Evolutionary conservation across 768 basidiomycete genomes (phyloP).

Genomic region (Leccinellum albellum): DNA sequence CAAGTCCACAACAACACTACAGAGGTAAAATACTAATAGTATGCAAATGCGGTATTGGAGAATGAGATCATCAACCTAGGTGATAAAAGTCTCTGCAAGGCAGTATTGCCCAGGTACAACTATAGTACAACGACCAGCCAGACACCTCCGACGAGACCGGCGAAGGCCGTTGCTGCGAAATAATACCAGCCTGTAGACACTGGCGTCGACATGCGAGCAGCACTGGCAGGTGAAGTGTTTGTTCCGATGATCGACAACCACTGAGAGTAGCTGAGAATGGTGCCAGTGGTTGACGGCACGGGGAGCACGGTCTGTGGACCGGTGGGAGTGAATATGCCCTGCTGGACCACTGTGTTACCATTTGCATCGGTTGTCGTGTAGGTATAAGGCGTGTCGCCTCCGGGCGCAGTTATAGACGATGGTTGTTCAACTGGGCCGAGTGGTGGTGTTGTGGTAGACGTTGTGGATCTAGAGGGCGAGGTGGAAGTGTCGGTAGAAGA

Average conservation of each 20-base stretch:
- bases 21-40: constrained; percentile 12
- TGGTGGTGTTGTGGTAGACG: constrained; percentile 14
- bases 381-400: constrained; percentile 46
- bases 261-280: constrained; percentile 27
- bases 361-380: constrained; percentile 45
- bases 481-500: constrained; percentile 18
- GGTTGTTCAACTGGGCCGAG: constrained; percentile 52
- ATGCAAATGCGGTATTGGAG: constrained; percentile 15
- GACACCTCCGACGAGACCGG: constrained; percentile 27
- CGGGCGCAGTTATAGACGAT: constrained; percentile 33
- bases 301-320: constrained; percentile 29
- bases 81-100: constrained; percentile 5
- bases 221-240: constrained; percentile 23
- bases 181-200: constrained; percentile 27
- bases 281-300: constrained; percentile 23
- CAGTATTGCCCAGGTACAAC: constrained; percentile 1
- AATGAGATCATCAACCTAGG: background rate
- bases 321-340: constrained; percentile 32
- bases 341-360: constrained; percentile 20
- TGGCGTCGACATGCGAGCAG: constrained; percentile 20
- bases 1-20: constrained; percentile 7
- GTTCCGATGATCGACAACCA: constrained; percentile 32
- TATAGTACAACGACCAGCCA: constrained; percentile 28
- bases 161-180: constrained; percentile 20
- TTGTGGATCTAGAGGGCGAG: constrained; percentile 13